Percentiles rank a stretch among this genome's conserved stretches.
Evolutionary conservation across 2,329 filamentous ascomycete genomes (phyloP).

Genomic region (Geoglossum cookeanum): DNA sequence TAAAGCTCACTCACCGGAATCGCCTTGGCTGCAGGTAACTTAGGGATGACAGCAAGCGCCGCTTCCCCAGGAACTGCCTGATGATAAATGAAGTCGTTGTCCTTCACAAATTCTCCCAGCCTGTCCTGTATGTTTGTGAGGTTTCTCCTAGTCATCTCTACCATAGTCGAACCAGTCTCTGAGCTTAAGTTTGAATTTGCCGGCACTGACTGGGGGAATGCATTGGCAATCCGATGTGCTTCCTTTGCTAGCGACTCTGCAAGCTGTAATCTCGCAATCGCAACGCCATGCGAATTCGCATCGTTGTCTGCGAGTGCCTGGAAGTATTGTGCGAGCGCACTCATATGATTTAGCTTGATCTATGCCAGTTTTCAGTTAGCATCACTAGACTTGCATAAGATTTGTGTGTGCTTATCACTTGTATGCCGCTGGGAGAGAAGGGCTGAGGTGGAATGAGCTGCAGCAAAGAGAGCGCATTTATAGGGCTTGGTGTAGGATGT

Average conservation of each 20-base stretch:
- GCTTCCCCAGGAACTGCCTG: slow-evolving; percentile 77
- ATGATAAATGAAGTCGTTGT: slow-evolving; percentile 98
- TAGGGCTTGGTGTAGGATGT: not conserved
- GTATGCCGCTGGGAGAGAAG: not conserved
- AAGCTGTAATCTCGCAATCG: slow-evolving; percentile 63
- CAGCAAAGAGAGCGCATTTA: no score
- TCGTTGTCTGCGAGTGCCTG: slow-evolving; percentile 85
- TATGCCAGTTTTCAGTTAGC: slow-evolving; percentile 15
- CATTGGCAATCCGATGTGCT: slow-evolving; percentile 54
- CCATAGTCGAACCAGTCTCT: slow-evolving; percentile 54
- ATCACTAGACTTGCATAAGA: not conserved
- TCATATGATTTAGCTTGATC: slow-evolving; percentile 66
- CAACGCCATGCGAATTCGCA: slow-evolving; percentile 66
- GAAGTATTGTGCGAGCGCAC: slow-evolving; percentile 78
- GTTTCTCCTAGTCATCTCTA: slow-evolving; percentile 74
- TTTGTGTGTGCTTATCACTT: not conserved
- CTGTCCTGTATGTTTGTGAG: slow-evolving; percentile 63
- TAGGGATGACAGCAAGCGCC: slow-evolving; percentile 61
- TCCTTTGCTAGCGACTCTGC: slow-evolving; percentile 65
- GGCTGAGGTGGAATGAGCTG: not conserved
- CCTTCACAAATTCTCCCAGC: slow-evolving; percentile 56
- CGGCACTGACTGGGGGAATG: slow-evolving; percentile 63
- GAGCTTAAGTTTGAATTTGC: slow-evolving; percentile 65
- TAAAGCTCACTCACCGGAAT: slow-evolving; percentile 95
- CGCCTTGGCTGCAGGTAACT: slow-evolving; percentile 85